phyloP scores from a whole-genome alignment of 495 filamentous ascomycete species.

The Podospora comata region DNA sequence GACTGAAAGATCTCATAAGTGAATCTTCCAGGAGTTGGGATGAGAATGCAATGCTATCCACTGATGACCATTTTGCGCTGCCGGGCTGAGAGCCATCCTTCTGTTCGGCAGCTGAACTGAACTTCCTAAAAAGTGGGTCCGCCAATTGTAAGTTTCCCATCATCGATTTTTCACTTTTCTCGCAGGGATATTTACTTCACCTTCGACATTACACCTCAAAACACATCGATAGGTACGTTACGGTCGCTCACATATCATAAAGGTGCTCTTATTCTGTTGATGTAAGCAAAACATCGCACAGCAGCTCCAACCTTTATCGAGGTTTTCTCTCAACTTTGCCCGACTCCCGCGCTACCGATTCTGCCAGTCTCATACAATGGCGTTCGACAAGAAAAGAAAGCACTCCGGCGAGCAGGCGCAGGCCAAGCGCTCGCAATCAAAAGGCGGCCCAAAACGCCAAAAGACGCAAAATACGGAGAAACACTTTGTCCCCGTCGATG shows the following conservation, averaged over 20 bases:
- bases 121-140: background rate
- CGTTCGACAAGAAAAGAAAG: slow-evolving; percentile 10
- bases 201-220: background rate
- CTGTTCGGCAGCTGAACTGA: background rate
- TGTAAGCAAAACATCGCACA: background rate
- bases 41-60: too few relatives aligned
- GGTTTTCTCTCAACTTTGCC: background rate
- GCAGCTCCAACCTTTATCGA: background rate
- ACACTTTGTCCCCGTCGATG: slow-evolving; percentile 48
- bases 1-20: background rate
- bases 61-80: too few relatives aligned
- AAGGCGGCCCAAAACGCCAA: slow-evolving; percentile 43
- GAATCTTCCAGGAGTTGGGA: background rate
- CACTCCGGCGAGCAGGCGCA: slow-evolving; percentile 3
- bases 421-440: background rate
- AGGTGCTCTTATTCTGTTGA: background rate
- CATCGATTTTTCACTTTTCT: slow-evolving; percentile 12
- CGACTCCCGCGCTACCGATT: background rate
- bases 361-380: slow-evolving; percentile 5
- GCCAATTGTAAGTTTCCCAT: slow-evolving; percentile 2
- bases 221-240: background rate
- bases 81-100: background rate
- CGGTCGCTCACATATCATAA: background rate
- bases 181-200: background rate
- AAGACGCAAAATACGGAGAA: slow-evolving; percentile 39